Percentiles rank a stretch among this genome's conserved stretches.
Conservation (phyloP, 1,284 basidiomycete genomes). For the Prillingera fragicola region DNA sequence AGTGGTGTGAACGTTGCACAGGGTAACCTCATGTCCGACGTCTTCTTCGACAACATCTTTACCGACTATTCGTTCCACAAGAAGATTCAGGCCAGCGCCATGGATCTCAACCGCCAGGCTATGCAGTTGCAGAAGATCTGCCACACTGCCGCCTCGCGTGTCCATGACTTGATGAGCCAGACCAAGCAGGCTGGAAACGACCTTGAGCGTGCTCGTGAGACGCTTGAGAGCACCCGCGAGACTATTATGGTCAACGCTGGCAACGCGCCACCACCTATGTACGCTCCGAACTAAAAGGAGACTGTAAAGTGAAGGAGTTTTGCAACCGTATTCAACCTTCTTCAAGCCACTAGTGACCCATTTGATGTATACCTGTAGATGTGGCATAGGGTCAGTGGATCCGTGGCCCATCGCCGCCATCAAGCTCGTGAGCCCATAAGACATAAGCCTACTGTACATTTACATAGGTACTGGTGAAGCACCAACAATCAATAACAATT, state of each 20-base stretch:
- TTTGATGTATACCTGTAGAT: no score
- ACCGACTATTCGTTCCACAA: constrained; percentile 23
- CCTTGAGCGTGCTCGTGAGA: constrained; percentile 5
- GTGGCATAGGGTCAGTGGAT: no score
- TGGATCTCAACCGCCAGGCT: neutral
- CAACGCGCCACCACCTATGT: no score
- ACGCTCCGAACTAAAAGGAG: no score
- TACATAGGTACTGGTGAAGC: no score
- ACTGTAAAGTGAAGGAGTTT: no score
- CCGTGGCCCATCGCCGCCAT: no score
- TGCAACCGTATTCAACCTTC: no score
- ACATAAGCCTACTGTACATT: no score
- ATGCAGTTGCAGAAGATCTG: constrained; percentile 1
- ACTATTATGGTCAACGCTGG: constrained; percentile 13
- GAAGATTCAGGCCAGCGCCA: constrained; percentile 10
- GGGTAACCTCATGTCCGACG: constrained; percentile 20
- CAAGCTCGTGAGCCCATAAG: no score
- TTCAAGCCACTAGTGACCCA: no score
- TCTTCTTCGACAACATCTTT: constrained; percentile 28
- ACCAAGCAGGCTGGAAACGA: neutral
- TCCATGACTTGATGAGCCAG: neutral
- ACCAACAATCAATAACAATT: no score
- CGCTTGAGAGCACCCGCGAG: constrained; percentile 6
- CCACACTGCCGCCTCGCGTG: constrained; percentile 1
- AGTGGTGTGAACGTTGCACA: constrained; percentile 12